Evolutionary conservation across 331 rosid genomes (phyloP).

Genomic region (Acacia concinna): DNA sequence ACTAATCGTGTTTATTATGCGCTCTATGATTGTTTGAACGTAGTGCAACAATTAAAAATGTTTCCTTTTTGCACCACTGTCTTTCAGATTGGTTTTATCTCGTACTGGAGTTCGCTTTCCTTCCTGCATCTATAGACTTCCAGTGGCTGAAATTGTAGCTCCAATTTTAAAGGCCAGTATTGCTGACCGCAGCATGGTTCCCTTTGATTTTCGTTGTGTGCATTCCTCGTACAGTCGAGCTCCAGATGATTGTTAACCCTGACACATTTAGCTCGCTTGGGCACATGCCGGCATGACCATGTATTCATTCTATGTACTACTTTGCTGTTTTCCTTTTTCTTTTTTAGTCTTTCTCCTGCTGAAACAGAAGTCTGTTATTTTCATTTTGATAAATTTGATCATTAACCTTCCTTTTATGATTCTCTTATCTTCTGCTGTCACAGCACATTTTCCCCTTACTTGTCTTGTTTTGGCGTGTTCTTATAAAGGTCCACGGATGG

Average conservation of each 20-base stretch:
- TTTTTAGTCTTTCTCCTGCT: neutral
- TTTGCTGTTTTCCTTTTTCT: neutral
- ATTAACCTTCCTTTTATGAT: neutral
- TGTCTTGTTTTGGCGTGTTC: neutral
- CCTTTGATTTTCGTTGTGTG: neutral
- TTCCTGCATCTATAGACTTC: neutral
- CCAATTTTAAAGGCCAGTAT: neutral
- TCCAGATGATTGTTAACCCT: neutral
- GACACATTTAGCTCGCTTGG: neutral
- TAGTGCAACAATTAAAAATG: neutral
- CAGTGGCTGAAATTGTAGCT: neutral
- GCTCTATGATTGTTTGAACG: neutral
- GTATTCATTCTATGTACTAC: neutral
- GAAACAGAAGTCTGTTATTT: constrained; percentile 8
- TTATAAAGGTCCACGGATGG: constrained; percentile 39
- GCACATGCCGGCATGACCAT: neutral
- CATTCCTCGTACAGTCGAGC: neutral
- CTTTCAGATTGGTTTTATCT: neutral
- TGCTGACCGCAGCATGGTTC: neutral
- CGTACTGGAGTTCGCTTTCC: neutral
- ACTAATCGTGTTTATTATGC: neutral
- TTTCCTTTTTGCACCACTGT: neutral
- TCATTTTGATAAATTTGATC: constrained; percentile 10
- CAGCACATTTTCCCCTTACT: neutral
- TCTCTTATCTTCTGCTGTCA: constrained; percentile 15